Conservation (phyloP, 2,329 filamentous ascomycete genomes). For the Aspergillus pseudoviridinutans region DNA sequence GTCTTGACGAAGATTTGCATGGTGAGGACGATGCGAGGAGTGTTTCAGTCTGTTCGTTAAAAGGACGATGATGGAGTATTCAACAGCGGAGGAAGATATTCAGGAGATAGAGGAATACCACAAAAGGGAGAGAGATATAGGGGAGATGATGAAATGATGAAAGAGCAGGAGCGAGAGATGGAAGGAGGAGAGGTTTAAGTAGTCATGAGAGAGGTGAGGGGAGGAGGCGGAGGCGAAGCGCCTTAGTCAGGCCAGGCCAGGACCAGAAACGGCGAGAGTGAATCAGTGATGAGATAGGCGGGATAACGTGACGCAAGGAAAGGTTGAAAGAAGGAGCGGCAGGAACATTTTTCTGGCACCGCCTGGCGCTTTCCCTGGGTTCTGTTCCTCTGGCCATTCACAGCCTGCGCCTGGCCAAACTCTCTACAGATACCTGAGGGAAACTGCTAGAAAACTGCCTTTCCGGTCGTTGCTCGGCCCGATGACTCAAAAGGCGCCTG, state of each 20-base stretch:
- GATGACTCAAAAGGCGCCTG: conserved; percentile 1
- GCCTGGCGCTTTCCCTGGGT: conserved; percentile 15
- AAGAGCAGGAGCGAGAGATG: conserved; percentile 11
- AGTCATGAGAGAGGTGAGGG: conserved; percentile 24
- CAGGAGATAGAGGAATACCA: neutral
- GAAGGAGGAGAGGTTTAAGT: conserved; percentile 26
- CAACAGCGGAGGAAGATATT: conserved; percentile 15
- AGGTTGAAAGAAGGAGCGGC: conserved; percentile 6
- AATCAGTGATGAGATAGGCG: conserved; percentile 24
- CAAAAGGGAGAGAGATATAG: conserved; percentile 6
- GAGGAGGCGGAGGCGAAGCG: conserved; percentile 24
- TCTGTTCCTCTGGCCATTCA: conserved; percentile 4
- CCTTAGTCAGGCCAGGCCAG: conserved; percentile 20
- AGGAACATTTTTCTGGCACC: conserved; percentile 11
- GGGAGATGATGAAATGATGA: conserved; percentile 7
- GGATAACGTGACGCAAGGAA: conserved; percentile 23
- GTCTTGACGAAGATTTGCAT: conserved; percentile 99
- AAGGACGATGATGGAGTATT: conserved; percentile 4
- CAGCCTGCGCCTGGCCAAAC: neutral
- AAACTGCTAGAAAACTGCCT: conserved; percentile 17
- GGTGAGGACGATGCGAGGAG: conserved; percentile 36
- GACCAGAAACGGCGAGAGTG: conserved; percentile 4
- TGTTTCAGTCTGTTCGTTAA: conserved; percentile 9
- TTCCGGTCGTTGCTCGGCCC: conserved; percentile 7
- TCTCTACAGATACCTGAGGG: conserved; percentile 4